Evolutionary conservation across 768 basidiomycete genomes (phyloP), one percentile per base, ranked within the genome.

Genomic region (Mycena vulgaris): DNA sequence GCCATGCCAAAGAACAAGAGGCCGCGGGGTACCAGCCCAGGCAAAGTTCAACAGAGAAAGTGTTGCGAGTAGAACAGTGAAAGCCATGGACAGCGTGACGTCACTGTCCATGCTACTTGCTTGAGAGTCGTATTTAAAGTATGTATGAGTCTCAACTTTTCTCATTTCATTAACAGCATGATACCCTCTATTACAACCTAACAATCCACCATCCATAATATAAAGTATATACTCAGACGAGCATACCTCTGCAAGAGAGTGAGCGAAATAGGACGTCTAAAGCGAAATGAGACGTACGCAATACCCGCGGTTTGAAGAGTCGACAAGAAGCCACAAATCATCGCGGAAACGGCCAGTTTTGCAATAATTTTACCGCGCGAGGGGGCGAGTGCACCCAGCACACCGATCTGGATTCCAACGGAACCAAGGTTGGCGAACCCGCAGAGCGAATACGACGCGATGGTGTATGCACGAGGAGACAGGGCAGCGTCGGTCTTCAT

Each of bases 381-480:
- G 5, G 93, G 92, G 25, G 92, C 93, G 30, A 93, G 84, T 27
- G 91, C 90, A 53, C 85, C 83, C 56, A 93, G 84, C 77, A 93
- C 93, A 76, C 93, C 93, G 68, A 94, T 89, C 79, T 96, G 94
- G 74, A 97, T 95, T 76, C 95, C 96, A 28, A 96, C 84, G 9
- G 94, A 94, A 63, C 92, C 90, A 51, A 95, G 84, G 78, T 97
- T 97, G 68, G 94, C 94, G 76, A 97, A 97, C 13, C 96, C 96
- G 80, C 95, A 96, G 19, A 97, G 90, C 19, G 93, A 92, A 78
- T 96, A 97, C 37, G 92, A 90, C 17, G 93, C 90, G 74, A 97
- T 96, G 60, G 92, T 93, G 81, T 86, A 95, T 25, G 90, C 93
- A 65, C 93, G 94, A 33, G 81, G 84, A 25, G 90, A 90, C 58